Evolutionary conservation across 75 land plant genomes (phyloP).

Genomic region (Cupressus sempervirens): DNA sequence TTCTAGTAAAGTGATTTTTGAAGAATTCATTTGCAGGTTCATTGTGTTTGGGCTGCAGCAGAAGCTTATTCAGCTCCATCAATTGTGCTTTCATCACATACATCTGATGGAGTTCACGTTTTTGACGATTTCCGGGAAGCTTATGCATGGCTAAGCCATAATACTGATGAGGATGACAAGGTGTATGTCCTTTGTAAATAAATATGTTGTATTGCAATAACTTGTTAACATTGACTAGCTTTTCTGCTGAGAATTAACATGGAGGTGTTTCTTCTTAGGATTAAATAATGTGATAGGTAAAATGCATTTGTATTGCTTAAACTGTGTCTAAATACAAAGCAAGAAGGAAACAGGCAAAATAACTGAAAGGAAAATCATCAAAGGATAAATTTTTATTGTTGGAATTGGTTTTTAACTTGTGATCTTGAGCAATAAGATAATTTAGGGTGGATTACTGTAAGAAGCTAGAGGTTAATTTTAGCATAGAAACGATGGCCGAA

Average conservation of each 20-base stretch:
- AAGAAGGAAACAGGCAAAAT: not conserved
- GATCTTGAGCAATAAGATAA: not conserved
- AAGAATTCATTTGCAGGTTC: conserved; percentile 52
- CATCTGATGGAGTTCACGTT: conserved; percentile 93
- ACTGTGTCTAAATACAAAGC: not conserved
- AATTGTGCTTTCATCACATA: conserved; percentile 90
- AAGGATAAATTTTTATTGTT: not conserved
- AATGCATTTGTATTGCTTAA: not conserved
- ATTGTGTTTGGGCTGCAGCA: conserved; percentile 99
- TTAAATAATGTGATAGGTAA: not conserved
- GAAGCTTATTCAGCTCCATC: conserved; percentile 99
- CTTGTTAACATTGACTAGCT: not conserved
- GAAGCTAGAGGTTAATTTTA: not conserved
- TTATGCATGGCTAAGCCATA: conserved; percentile 91
- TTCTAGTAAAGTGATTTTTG: conserved; percentile 12
- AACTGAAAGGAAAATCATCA: not conserved
- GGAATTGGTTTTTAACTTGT: not conserved
- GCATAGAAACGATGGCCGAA: not conserved
- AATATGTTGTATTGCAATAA: not conserved
- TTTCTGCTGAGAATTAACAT: not conserved
- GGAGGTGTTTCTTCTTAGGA: not conserved
- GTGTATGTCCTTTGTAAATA: conserved; percentile 22
- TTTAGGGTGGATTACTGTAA: not conserved
- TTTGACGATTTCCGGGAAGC: conserved; percentile 99
- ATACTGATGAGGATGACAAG: conserved; percentile 96